These are phyloP conservation scores for California macrophylla DNA, from an alignment of 441 rosid species.

Conservation along the genomic window DNA sequence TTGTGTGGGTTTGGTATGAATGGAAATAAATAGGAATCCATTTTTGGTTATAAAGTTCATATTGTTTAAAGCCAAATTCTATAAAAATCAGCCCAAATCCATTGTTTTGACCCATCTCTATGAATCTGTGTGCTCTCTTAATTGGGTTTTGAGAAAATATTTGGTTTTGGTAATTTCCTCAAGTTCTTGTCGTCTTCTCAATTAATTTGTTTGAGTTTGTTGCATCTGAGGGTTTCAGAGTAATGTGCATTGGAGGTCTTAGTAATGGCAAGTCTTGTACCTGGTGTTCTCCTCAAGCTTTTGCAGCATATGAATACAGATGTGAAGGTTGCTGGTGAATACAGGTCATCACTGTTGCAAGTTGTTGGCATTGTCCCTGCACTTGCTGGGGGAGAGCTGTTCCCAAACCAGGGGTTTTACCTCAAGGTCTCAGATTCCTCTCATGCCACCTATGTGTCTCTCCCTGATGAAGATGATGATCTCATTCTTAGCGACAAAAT, in stretches of 20 bases:
- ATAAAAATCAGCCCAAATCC: slow-evolving; percentile 9
- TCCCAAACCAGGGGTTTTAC: slow-evolving; percentile 81
- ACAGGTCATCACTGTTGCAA: slow-evolving; percentile 77
- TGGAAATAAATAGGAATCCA: background rate
- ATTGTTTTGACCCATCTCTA: slow-evolving; percentile 15
- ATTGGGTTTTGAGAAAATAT: slow-evolving; percentile 17
- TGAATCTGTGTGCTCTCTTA: background rate
- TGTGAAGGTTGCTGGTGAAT: slow-evolving; percentile 88
- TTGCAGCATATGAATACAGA: slow-evolving; percentile 88
- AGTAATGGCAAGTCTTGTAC: slow-evolving; percentile 80
- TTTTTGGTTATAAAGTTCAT: slow-evolving; percentile 18
- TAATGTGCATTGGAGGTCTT: slow-evolving; percentile 33
- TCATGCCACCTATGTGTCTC: slow-evolving; percentile 87
- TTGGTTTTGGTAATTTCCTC: slow-evolving; percentile 10
- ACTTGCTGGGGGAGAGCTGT: slow-evolving; percentile 82
- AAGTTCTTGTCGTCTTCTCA: slow-evolving; percentile 13
- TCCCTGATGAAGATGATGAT: slow-evolving; percentile 89
- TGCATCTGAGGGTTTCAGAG: slow-evolving; percentile 23
- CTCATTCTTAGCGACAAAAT: slow-evolving; percentile 85
- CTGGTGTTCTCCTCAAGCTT: slow-evolving; percentile 86
- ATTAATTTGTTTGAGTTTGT: background rate
- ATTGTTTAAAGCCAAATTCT: slow-evolving; percentile 16
- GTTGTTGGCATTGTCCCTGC: slow-evolving; percentile 93
- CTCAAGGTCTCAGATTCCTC: slow-evolving; percentile 99
- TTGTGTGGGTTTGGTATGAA: background rate